These are phyloP conservation scores for Cryptosporidium parvum DNA, from an alignment of 169 alveolate species.

Conservation along the genomic window DNA sequence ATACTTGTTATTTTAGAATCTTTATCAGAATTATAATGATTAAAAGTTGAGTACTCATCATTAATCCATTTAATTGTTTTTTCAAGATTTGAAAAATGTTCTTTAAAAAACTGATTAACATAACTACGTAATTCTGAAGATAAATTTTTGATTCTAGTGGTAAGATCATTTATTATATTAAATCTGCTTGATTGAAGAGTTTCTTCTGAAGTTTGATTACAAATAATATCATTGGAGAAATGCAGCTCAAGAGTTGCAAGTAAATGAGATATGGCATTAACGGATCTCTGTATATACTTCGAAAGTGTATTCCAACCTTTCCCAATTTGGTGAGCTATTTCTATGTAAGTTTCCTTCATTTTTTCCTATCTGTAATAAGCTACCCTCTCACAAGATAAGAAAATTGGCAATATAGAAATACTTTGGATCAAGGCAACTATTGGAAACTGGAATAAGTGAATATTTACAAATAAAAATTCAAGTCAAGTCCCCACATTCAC, in stretches of 20 bases:
- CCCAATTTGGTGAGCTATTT: conserved; percentile 41
- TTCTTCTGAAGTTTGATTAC: conserved; percentile 34
- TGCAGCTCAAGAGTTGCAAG: conserved; percentile 30
- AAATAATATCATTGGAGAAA: conserved; percentile 8
- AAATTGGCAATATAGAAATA: not conserved
- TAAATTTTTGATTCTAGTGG: conserved; percentile 20
- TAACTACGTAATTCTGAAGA: conserved; percentile 1
- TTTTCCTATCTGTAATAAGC: not conserved
- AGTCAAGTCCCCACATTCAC: conserved; percentile 6
- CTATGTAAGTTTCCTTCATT: conserved; percentile 60
- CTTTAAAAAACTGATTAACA: not conserved
- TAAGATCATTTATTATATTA: conserved; percentile 12
- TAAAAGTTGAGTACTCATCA: conserved; percentile 65
- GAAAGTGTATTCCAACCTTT: conserved; percentile 29
- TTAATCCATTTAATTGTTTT: conserved; percentile 51
- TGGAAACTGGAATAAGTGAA: not conserved
- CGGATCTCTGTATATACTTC: conserved; percentile 22
- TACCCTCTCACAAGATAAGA: not conserved
- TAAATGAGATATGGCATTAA: conserved; percentile 9
- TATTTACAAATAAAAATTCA: not conserved
- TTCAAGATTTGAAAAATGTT: conserved; percentile 31
- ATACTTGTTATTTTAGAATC: not conserved
- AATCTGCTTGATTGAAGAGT: conserved; percentile 35
- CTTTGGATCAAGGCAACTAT: not conserved
- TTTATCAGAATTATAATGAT: conserved; percentile 19